Base-by-base conservation (phyloP, 371 early-diverging fungal genomes). In the Smittium culicis region DNA sequence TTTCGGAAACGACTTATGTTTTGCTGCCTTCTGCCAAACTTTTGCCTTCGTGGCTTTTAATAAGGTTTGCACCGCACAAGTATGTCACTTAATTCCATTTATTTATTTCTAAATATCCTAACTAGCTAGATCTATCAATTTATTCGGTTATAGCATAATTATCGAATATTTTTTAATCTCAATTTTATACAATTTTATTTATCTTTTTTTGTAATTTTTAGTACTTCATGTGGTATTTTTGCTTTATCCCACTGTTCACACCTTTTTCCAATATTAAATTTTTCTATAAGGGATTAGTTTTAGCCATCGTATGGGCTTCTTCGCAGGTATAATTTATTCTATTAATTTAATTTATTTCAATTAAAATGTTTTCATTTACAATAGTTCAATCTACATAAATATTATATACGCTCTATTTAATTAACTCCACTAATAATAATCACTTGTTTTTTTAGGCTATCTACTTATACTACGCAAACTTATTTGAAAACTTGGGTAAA, bases 201-300 rank as follows among this genome's bases (percentile, higher is more conserved):
- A 33, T 69, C 33, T 27, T n/a, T 8, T 1, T 1, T 73, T 91
- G 54, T 64, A 5, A 35, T 27, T 28, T 64, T 29, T n/a, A 64
- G 91, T 96, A 97, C 69, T 97, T 97, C 70, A 93, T 96, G 93
- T 97, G 98, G 98, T 96, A 95, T 73, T 81, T 95, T 5, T 91
- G 91, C 74, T 82, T 94, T 27, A 74, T 95, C 20, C 98, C 98
- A 24, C 71, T 96, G 25, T 78, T 94, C 16, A 74, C 93, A 67
- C 93, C 92, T 0, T 82, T 78, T 29, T 83, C 83, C 28, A 73
- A 72, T 2, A 75, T 88, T 1, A 77, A 70, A 35, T 76, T 79
- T 25, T 67, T 75, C 34, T 80, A 82, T 73, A 82, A 79, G 63
- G 90, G 91, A 0, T 29, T 83, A 1, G 66, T 71, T 20, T 69